Evolutionary conservation across 2,329 filamentous ascomycete genomes (phyloP).

Genomic region (Dactylellina cionopaga): DNA sequence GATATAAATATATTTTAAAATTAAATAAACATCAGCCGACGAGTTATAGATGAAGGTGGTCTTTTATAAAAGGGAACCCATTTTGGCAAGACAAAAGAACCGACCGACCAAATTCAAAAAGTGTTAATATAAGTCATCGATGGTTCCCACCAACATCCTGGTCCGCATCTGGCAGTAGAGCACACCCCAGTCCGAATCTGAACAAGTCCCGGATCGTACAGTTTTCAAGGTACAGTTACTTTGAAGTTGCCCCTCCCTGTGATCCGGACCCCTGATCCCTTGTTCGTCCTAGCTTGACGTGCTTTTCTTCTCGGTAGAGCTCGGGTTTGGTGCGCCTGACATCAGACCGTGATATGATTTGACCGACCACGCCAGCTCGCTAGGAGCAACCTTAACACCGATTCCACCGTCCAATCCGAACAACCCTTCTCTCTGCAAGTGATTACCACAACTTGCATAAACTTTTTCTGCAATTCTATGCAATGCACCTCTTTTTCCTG

Average conservation of each 20-base stretch:
- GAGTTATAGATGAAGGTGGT: too few species aligned
- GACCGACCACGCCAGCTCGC: not conserved
- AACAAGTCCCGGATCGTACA: too few species aligned
- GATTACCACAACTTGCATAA: too few species aligned
- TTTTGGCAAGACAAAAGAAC: too few species aligned
- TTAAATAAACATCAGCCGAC: not conserved
- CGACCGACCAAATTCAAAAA: too few species aligned
- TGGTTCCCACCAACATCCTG: not conserved
- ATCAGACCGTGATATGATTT: slow-evolving; percentile 14
- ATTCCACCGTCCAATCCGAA: slow-evolving; percentile 4
- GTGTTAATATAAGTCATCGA: too few species aligned
- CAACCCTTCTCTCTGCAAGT: too few species aligned
- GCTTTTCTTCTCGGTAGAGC: slow-evolving; percentile 2
- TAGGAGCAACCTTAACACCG: not conserved
- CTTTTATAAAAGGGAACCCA: too few species aligned
- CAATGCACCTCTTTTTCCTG: too few species aligned
- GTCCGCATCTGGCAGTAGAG: not conserved
- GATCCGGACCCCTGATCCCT: slow-evolving; percentile 44
- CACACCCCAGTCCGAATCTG: too few species aligned
- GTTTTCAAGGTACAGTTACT: too few species aligned
- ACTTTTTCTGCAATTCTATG: too few species aligned
- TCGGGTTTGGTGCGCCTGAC: slow-evolving; percentile 30
- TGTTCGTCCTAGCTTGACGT: not conserved
- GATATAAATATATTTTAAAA: not conserved
- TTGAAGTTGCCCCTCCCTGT: slow-evolving; percentile 15